Percentiles rank a stretch among this genome's conserved stretches.
phyloP scores from a whole-genome alignment of 345 rosid genomes.

The Bruguiera parviflora region DNA sequence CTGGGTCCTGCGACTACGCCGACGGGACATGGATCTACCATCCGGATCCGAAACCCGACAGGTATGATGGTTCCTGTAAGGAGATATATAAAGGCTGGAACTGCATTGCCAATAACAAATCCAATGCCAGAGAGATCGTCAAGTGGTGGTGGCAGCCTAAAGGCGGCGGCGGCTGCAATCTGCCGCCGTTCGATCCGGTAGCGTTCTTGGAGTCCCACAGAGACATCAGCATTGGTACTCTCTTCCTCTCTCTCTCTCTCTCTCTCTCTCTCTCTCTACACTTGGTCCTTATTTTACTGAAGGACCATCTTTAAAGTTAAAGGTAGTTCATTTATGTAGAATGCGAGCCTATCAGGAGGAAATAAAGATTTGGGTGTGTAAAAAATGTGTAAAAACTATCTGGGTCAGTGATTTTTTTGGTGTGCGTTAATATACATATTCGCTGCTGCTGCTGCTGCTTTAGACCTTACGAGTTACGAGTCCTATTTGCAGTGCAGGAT shows the following conservation, averaged over 20 bases:
- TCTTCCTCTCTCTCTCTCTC: background rate
- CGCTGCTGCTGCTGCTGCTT: constrained; percentile 2
- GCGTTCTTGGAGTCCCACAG: constrained; percentile 50
- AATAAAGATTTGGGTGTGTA: background rate
- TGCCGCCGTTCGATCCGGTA: constrained; percentile 60
- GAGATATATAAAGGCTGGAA: constrained; percentile 98
- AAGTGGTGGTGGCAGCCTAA: constrained; percentile 88
- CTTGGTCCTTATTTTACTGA: background rate
- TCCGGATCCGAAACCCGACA: constrained; percentile 27
- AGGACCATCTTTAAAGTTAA: background rate
- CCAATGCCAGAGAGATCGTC: constrained; percentile 52
- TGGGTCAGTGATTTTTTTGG: background rate
- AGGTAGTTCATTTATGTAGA: background rate
- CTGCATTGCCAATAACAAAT: constrained; percentile 62
- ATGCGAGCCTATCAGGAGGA: background rate
- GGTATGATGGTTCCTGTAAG: constrained; percentile 63
- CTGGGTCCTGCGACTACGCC: constrained; percentile 53
- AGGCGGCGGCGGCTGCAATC: constrained; percentile 32
- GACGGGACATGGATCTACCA: constrained; percentile 81
- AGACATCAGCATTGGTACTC: constrained; percentile 67
- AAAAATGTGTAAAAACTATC: background rate
- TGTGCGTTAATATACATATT: background rate
- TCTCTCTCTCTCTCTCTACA: background rate
- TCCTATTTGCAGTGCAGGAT: constrained; percentile 61
- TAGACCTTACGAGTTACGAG: constrained; percentile 31